These are phyloP conservation scores for Cyclaneusma minus DNA, from an alignment of 2,329 filamentous ascomycete genomes.

Conservation along the genomic window DNA sequence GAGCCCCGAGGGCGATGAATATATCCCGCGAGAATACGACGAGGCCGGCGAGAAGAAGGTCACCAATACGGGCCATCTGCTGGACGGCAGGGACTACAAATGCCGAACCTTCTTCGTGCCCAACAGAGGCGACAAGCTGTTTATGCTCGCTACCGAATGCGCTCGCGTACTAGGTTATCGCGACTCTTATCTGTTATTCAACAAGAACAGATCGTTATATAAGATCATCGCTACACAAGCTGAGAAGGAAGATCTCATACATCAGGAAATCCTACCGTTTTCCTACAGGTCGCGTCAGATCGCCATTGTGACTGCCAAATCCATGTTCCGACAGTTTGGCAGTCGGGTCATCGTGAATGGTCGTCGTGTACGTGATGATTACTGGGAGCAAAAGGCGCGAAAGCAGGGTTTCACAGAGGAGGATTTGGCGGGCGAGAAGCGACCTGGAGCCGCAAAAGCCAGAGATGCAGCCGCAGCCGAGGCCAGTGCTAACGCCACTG, in stretches of 20 bases:
- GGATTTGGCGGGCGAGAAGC: slow-evolving; percentile 88
- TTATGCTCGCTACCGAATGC: slow-evolving; percentile 97
- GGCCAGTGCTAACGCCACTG: slow-evolving; percentile 37
- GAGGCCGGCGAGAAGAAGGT: slow-evolving; percentile 93
- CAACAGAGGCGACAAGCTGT: slow-evolving; percentile 80
- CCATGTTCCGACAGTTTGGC: slow-evolving; percentile 98
- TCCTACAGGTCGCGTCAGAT: slow-evolving; percentile 98
- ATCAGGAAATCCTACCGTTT: slow-evolving; percentile 90
- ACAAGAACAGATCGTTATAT: slow-evolving; percentile 91
- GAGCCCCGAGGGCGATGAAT: slow-evolving; percentile 79
- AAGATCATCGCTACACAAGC: slow-evolving; percentile 95
- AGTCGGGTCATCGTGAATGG: slow-evolving; percentile 86
- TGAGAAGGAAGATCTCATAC: slow-evolving; percentile 92
- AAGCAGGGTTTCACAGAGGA: slow-evolving; percentile 98
- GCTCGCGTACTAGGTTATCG: slow-evolving; percentile 85
- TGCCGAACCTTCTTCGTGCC: slow-evolving; percentile 90
- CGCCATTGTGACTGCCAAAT: slow-evolving; percentile 90
- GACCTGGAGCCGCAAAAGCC: slow-evolving; percentile 79
- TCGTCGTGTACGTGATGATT: slow-evolving; percentile 85
- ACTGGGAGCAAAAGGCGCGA: slow-evolving; percentile 93
- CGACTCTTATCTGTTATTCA: slow-evolving; percentile 96
- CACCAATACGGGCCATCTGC: slow-evolving; percentile 62
- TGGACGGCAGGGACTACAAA: slow-evolving; percentile 74
- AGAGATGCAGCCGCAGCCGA: slow-evolving; percentile 65
- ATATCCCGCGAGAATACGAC: slow-evolving; percentile 83